These are phyloP conservation scores for Naganishia vaughanmartiniae DNA, from an alignment of 768 basidiomycete genomes.

Conservation along the genomic window DNA sequence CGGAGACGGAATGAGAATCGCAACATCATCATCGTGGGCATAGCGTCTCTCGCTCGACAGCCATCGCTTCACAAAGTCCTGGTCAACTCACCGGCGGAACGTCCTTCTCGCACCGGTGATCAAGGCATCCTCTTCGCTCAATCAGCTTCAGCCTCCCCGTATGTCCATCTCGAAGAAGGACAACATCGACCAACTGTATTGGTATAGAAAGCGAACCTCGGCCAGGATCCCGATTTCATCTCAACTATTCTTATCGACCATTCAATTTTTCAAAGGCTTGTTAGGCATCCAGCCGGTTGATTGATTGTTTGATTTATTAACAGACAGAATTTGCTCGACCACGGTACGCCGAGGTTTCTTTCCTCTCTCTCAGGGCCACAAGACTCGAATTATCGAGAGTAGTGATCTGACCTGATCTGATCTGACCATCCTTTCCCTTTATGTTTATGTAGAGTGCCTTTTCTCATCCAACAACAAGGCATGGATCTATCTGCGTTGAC, in stretches of 20 bases:
- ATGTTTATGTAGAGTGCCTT: conserved; percentile 1
- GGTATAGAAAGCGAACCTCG: not conserved
- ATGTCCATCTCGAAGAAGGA: conserved; percentile 1
- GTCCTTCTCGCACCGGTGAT: not conserved
- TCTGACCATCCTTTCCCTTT: not conserved
- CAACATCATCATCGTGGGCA: not conserved
- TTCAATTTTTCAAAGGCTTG: not conserved
- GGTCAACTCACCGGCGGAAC: not conserved
- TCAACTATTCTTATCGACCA: not conserved
- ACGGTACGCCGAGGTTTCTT: not conserved
- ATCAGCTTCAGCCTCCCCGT: not conserved
- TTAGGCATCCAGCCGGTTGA: conserved; percentile 20
- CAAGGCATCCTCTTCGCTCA: not conserved
- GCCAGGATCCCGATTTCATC: not conserved
- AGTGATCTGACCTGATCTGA: not conserved
- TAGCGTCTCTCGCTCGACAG: not conserved
- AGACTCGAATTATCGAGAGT: no score
- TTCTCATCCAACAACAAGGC: not conserved
- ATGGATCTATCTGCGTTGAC: conserved; percentile 14
- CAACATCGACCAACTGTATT: not conserved
- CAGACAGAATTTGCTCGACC: not conserved
- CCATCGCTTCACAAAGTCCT: not conserved
- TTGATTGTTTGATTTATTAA: no score
- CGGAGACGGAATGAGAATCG: not conserved
- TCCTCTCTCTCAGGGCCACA: no score